Base-by-base conservation (phyloP, 202 grass and related monocot species). In the Elaeis oleifera region DNA sequence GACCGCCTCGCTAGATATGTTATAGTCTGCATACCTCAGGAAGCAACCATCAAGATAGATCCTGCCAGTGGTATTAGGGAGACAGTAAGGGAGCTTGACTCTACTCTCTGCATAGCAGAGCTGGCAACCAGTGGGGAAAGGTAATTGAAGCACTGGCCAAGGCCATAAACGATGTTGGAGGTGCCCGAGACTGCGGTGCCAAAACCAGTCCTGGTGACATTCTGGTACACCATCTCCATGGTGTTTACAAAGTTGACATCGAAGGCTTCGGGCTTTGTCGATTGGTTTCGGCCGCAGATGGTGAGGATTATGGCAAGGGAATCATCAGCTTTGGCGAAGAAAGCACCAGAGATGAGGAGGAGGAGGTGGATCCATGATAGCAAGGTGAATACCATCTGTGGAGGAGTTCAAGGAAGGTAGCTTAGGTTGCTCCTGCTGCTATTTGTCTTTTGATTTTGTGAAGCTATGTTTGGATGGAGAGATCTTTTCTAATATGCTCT, bases 41-140 rank as follows among this genome's bases (percentile, higher is more conserved):
- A 89, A 89, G 80, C 89, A 95, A 1, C 89, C 89, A 66, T 95
- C 89, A 53, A 89, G 59, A 53, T 72, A 88, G 65, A 94, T 80
- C 5, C 89, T 73, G 3, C 77, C 84, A 26, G 14, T 72, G 61
- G 25, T 53, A 5, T 81, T 61, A 0, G 89, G 89, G 31, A 94
- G 85, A 77, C 89, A 94, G 74, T 63, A 75, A 1, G 84, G 89
- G 29, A 94, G 74, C 68, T 94, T 88, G 6, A 85, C 58, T 53
- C 89, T 80, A 74, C 81, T 85, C 76, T 85, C 60, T 31, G 72
- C 72, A 67, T 88, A 94, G 81, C 89, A 94, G 55, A 94, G 81
- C 72, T 85, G 84, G 76, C 89, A 88, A 56, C 79, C 72, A 6
- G 75, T 85, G 0, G 49, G 51, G 89, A 85, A 13, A 88, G 81